Conservation (phyloP, 305 asterid species). For the Fraxinus floribunda region DNA sequence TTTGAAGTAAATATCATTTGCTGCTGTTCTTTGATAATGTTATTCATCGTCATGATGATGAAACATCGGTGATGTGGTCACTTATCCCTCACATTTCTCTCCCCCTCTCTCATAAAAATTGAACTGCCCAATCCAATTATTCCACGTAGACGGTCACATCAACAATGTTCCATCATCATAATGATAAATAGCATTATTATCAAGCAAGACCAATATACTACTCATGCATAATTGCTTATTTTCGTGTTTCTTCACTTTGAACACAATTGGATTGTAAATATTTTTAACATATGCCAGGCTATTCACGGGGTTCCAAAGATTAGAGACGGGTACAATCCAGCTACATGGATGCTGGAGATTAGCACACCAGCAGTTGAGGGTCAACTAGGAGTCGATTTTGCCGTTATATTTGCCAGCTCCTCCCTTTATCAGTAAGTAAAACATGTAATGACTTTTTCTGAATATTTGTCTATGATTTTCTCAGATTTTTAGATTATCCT, state of each 20-base stretch:
- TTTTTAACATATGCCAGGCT: constrained; percentile 24
- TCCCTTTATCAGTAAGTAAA: constrained; percentile 40
- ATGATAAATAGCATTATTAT: background rate
- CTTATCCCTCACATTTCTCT: background rate
- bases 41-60: background rate
- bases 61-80: background rate
- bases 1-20: constrained; percentile 42
- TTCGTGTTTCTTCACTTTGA: background rate
- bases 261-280: background rate
- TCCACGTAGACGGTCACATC: background rate
- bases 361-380: constrained; percentile 39
- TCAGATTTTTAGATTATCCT: background rate
- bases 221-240: background rate
- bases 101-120: background rate
- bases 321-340: constrained; percentile 43
- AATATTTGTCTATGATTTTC: background rate
- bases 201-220: background rate
- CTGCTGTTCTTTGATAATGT: background rate
- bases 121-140: background rate
- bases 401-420: constrained; percentile 42
- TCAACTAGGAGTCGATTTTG: constrained; percentile 42
- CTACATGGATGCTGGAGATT: constrained; percentile 59
- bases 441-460: background rate
- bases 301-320: constrained; percentile 49
- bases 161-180: background rate